Percentiles rank a stretch among this genome's conserved stretches.
These are phyloP conservation scores for Calonectria fujianensis DNA, from an alignment of 2,329 filamentous ascomycete genomes.

Conservation along the genomic window DNA sequence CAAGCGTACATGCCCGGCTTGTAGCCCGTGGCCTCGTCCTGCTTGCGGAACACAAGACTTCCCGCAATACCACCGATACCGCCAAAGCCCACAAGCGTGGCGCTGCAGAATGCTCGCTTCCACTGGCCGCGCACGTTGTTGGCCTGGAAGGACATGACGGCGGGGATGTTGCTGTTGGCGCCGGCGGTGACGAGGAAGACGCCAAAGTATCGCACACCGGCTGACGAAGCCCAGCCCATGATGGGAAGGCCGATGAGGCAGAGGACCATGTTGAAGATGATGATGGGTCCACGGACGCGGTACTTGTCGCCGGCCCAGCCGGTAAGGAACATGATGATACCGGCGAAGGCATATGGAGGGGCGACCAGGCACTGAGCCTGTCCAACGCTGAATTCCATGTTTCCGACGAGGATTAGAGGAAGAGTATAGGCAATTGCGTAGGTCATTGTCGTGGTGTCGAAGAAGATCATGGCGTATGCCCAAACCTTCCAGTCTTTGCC, in stretches of 20 bases:
- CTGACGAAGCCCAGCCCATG: constrained; percentile 78
- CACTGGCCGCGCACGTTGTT: constrained; percentile 93
- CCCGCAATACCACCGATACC: constrained; percentile 87
- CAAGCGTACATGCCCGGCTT: constrained; percentile 73
- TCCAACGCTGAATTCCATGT: constrained; percentile 79
- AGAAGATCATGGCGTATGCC: constrained; percentile 76
- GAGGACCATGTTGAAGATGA: constrained; percentile 79
- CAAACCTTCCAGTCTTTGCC: constrained; percentile 75
- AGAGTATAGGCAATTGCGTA: constrained; percentile 88
- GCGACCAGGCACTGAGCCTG: constrained; percentile 82
- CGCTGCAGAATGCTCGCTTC: constrained; percentile 88
- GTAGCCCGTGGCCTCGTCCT: constrained; percentile 72
- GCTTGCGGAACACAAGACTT: constrained; percentile 80
- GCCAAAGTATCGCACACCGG: constrained; percentile 81
- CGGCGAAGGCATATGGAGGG: constrained; percentile 80
- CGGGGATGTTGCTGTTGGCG: constrained; percentile 85
- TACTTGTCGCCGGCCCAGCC: constrained; percentile 81
- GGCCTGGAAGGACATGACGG: constrained; percentile 85
- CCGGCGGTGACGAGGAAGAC: constrained; percentile 86
- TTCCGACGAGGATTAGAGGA: constrained; percentile 80
- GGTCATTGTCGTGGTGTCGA: constrained; percentile 81
- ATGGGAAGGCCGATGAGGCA: constrained; percentile 82
- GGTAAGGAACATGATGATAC: constrained; percentile 75
- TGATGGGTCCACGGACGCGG: constrained; percentile 78
- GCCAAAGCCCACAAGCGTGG: constrained; percentile 84